phyloP scores from a whole-genome alignment of 495 filamentous ascomycete genomes.

The Tuber borchii region DNA sequence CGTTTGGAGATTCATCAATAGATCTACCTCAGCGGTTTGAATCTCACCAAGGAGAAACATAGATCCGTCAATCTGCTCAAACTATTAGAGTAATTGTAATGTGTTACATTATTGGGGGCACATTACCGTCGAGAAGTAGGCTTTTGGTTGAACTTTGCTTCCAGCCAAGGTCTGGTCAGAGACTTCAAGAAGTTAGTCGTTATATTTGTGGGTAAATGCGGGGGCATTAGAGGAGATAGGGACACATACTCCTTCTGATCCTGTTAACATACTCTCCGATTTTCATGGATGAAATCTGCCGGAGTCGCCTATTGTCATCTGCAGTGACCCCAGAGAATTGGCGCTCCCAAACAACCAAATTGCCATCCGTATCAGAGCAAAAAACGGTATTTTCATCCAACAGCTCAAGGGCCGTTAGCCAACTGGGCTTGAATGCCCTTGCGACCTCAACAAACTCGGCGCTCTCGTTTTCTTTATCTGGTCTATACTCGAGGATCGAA shows the following conservation, averaged over 20 bases:
- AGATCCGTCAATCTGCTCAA: slow-evolving; percentile 69
- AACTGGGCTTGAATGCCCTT: slow-evolving; percentile 71
- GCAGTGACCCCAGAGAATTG: slow-evolving; percentile 65
- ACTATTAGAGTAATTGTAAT: slow-evolving; percentile 32
- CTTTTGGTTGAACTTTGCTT: slow-evolving; percentile 52
- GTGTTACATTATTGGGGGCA: neutral
- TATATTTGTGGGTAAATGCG: no score
- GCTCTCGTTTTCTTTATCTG: slow-evolving; percentile 29
- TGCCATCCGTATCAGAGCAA: slow-evolving; percentile 76
- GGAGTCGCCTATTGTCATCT: slow-evolving; percentile 64
- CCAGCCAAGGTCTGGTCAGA: slow-evolving; percentile 25
- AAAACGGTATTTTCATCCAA: slow-evolving; percentile 70
- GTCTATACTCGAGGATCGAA: slow-evolving; percentile 61
- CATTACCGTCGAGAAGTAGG: slow-evolving; percentile 83
- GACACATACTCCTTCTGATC: slow-evolving; percentile 53
- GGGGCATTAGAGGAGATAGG: slow-evolving; percentile 29
- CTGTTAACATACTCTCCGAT: slow-evolving; percentile 89
- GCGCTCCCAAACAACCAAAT: slow-evolving; percentile 68
- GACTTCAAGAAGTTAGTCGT: slow-evolving; percentile 7
- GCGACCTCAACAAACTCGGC: slow-evolving; percentile 62
- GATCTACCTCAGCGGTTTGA: slow-evolving; percentile 58
- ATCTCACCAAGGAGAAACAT: slow-evolving; percentile 86
- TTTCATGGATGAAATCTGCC: slow-evolving; percentile 69
- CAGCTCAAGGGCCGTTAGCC: slow-evolving; percentile 69
- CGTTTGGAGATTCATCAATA: slow-evolving; percentile 76